Evolutionary conservation across 2,329 filamentous ascomycete species (phyloP).

Genomic region (Scopulariopsis brevicaulis): DNA sequence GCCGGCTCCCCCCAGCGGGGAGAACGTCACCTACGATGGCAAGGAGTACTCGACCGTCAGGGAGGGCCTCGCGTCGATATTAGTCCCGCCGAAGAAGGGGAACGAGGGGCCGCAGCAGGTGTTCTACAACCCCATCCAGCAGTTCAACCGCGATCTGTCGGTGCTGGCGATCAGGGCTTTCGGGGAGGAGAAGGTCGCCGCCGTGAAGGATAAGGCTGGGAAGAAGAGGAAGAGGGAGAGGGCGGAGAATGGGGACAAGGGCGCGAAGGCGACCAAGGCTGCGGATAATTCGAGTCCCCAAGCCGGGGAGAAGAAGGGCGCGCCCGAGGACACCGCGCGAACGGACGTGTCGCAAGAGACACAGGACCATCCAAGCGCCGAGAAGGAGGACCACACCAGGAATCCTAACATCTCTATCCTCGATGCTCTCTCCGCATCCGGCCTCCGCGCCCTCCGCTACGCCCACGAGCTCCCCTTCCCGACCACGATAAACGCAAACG

Average conservation of each 20-base stretch:
- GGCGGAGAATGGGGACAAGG: conserved; percentile 31
- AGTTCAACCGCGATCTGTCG: conserved; percentile 94
- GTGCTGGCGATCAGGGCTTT: conserved; percentile 87
- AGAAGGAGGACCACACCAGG: conserved; percentile 12
- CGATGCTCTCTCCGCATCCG: conserved; percentile 89
- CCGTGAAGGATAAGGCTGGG: conserved; percentile 9
- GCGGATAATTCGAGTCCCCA: conserved; percentile 5
- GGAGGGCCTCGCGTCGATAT: conserved; percentile 46
- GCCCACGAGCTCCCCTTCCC: conserved; percentile 80
- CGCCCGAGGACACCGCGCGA: not conserved
- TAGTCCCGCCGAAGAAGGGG: conserved; percentile 29
- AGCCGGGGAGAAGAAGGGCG: conserved; percentile 4
- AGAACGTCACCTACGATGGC: conserved; percentile 21
- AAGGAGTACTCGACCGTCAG: conserved; percentile 38
- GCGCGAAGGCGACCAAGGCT: conserved; percentile 16
- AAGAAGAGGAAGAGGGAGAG: conserved; percentile 28
- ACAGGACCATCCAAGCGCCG: not conserved
- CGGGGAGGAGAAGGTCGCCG: conserved; percentile 29
- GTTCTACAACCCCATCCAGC: conserved; percentile 98
- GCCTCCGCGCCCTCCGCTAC: conserved; percentile 82
- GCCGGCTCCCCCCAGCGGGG: not conserved
- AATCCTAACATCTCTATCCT: conserved; percentile 63
- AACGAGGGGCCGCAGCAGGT: conserved; percentile 55
- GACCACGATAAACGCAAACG: conserved; percentile 78
- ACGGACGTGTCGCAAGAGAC: not conserved